Evolutionary conservation across 1,139 yeast genomes (phyloP).

Genomic region (Casaregolazyma lundiana): DNA sequence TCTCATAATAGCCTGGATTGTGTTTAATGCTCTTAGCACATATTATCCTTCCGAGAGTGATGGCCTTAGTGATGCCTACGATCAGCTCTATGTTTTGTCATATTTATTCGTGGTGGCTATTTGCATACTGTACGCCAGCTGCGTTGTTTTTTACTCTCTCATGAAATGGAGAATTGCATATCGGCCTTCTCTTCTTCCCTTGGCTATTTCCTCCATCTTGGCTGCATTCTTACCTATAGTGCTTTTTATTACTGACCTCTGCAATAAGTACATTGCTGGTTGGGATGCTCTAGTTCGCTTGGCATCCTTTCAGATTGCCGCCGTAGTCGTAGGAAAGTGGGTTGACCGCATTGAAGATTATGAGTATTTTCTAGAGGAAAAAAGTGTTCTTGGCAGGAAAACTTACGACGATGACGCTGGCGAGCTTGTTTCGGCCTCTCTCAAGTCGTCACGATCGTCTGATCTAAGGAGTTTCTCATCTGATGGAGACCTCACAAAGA

Average conservation of each 20-base stretch:
- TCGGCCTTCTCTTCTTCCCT: constrained; percentile 32
- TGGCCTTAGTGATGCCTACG: constrained; percentile 29
- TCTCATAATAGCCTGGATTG: constrained; percentile 53
- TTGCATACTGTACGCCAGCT: constrained; percentile 63
- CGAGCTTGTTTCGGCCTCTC: background rate
- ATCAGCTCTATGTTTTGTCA: constrained; percentile 54
- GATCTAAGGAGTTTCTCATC: background rate
- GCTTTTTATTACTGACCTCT: constrained; percentile 73
- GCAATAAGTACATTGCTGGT: constrained; percentile 65
- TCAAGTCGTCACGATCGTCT: background rate
- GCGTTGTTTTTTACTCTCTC: constrained; percentile 53
- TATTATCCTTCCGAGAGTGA: constrained; percentile 41
- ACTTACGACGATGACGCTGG: constrained; percentile 62
- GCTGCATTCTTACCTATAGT: constrained; percentile 64
- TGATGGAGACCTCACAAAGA: background rate
- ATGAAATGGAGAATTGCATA: constrained; percentile 52
- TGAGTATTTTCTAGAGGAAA: constrained; percentile 59
- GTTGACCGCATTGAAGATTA: constrained; percentile 60
- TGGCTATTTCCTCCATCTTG: constrained; percentile 55
- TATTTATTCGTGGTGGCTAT: constrained; percentile 70
- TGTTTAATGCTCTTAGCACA: constrained; percentile 62
- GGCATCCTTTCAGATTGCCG: constrained; percentile 39
- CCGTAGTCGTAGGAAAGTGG: constrained; percentile 84
- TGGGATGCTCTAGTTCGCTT: constrained; percentile 73
- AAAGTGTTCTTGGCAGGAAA: constrained; percentile 72